Evolutionary conservation across 129 eudicot genomes (phyloP), one percentile per base, ranked within the genome.

Genomic region (Smallanthus sonchifolius): DNA sequence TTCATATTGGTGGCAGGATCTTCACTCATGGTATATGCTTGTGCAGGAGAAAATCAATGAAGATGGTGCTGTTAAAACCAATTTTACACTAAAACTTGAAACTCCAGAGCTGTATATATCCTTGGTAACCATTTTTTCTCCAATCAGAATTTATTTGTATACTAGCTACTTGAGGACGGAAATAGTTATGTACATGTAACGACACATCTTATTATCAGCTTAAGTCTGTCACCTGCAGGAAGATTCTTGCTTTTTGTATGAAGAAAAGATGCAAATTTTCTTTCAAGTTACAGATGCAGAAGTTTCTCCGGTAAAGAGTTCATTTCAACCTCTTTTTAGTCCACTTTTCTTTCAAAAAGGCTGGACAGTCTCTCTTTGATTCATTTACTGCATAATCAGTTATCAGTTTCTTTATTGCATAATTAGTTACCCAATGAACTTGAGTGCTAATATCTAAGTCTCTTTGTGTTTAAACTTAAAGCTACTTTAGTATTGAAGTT

Each of bases 81-180:
- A 43, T 63, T 35, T 47, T 76, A 73, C 70, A 59, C 39, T 82
- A 37, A 76, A 78, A 80, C 87, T 89, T 79, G 98, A 92, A 75
- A 82, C 79, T 67, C 89, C 95, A 74, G 92, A 80, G 80, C 84
- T 88, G 75, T 83, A 52, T 73, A 47, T 69, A 42, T 76, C 85
- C 59, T 38, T 75, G 90, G 93, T 89, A 84, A 34, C 24, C 59
- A 65, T n/a, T 62, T 34, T 39, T 70, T 55, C 37, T 63, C 32
- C 65, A 28, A 52, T 44, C 54, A 55, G 70, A 49, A 1, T 57
- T 16, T 14, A 74, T 71, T 48, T 49, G 15, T 49, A 51, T 71
- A 5, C 32, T 17, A n/a, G 34, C 51, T 51, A 62, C 30, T 60
- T 78, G 32, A 70, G 42, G 56, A 62, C 16, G 37, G 28, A 67